phyloP scores from a whole-genome alignment of 179 eudicot genomes.

The Carnegiea gigantea region DNA sequence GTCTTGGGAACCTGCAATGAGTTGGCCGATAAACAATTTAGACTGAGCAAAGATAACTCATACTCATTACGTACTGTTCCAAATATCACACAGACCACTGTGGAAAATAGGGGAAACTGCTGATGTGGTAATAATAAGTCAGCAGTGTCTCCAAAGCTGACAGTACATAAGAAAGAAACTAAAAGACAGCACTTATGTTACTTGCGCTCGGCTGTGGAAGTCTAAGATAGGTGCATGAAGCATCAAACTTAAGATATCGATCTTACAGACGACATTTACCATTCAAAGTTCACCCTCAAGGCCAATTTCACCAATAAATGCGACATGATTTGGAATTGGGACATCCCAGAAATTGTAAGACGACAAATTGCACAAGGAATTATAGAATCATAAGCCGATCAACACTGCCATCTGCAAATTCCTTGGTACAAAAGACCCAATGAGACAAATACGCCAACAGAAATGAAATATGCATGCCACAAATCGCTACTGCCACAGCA shows the following conservation, averaged over 20 bases:
- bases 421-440: no score
- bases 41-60: no score
- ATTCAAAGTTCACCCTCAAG: constrained; percentile 90
- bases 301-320: constrained; percentile 95
- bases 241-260: background rate
- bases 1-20: constrained; percentile 70
- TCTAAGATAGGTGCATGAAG: no score
- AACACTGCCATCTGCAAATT: background rate
- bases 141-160: background rate
- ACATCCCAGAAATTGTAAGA: constrained; percentile 71
- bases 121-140: no score
- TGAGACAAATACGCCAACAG: no score
- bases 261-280: constrained; percentile 38
- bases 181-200: background rate
- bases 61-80: no score
- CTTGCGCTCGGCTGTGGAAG: no score
- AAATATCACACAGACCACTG: no score
- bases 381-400: background rate
- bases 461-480: constrained; percentile 69
- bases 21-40: background rate
- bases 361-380: background rate
- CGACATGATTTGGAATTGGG: constrained; percentile 68
- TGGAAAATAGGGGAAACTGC: no score
- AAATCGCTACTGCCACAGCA: constrained; percentile 94
- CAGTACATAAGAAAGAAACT: background rate